Percentiles rank a stretch among this genome's conserved stretches.
phyloP scores from a whole-genome alignment of 441 rosid species.

The Mallotus japonicus region DNA sequence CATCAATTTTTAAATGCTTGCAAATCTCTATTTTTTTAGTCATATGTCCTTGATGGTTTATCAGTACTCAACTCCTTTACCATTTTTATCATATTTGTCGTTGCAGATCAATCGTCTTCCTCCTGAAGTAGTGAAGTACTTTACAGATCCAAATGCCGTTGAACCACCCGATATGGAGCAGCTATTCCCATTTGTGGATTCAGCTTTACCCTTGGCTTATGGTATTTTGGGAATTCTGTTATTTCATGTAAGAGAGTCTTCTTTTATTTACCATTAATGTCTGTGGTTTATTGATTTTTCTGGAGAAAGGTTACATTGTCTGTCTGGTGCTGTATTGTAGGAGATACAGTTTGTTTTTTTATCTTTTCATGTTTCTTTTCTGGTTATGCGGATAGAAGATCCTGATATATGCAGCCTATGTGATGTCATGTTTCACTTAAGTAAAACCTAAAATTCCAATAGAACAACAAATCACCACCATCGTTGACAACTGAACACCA shows the following conservation, averaged over 20 bases:
- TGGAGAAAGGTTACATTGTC: background rate
- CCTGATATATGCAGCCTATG: background rate
- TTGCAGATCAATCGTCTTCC: slow-evolving; percentile 87
- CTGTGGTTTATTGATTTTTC: background rate
- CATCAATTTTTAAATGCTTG: background rate
- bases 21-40: slow-evolving; percentile 10
- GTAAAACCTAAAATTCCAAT: background rate
- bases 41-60: slow-evolving; percentile 1
- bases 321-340: background rate
- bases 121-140: slow-evolving; percentile 86
- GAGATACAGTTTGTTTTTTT: background rate
- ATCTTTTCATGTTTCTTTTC: background rate
- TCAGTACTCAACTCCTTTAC: background rate
- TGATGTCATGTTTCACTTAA: background rate
- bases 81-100: slow-evolving; percentile 2
- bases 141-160: slow-evolving; percentile 84
- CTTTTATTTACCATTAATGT: slow-evolving; percentile 10
- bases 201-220: slow-evolving; percentile 90
- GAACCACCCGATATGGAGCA: slow-evolving; percentile 93
- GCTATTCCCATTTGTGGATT: slow-evolving; percentile 81
- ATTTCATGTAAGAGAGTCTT: slow-evolving; percentile 65
- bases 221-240: slow-evolving; percentile 86
- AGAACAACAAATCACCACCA: background rate
- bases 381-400: background rate
- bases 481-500: background rate